Evolutionary conservation across 2,329 filamentous ascomycete genomes (phyloP).

Genomic region (Penicillium sp.): DNA sequence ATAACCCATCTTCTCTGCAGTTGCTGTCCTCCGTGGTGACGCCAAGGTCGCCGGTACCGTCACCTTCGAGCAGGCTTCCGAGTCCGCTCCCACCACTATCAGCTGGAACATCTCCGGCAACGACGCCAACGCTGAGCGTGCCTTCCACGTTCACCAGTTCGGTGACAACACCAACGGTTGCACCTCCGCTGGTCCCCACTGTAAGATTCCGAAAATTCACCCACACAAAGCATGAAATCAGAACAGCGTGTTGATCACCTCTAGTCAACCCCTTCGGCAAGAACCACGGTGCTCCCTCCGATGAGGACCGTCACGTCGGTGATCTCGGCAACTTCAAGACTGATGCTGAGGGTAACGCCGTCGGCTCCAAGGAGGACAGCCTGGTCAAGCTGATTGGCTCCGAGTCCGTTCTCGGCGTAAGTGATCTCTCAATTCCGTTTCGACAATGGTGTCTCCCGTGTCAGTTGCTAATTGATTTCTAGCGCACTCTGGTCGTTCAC

Average conservation of each 20-base stretch:
- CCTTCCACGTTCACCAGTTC: constrained; percentile 98
- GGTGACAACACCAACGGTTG: constrained; percentile 99
- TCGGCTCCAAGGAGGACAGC: constrained; percentile 77
- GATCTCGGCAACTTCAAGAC: constrained; percentile 98
- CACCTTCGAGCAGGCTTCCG: constrained; percentile 88
- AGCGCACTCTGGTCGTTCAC: constrained; percentile 95
- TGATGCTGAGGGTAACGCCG: constrained; percentile 85
- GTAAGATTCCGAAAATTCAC: constrained; percentile 55
- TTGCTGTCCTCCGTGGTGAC: constrained; percentile 97
- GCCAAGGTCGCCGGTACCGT: constrained; percentile 92
- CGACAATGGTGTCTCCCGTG: neutral
- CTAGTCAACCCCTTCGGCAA: constrained; percentile 94
- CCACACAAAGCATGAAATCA: neutral
- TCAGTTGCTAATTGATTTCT: constrained; percentile 18
- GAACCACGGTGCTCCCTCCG: constrained; percentile 83
- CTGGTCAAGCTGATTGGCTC: constrained; percentile 94
- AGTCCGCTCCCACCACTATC: constrained; percentile 80
- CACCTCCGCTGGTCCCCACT: constrained; percentile 97
- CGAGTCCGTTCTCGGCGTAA: constrained; percentile 89
- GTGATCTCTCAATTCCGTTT: constrained; percentile 22
- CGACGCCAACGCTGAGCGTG: constrained; percentile 93
- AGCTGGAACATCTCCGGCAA: constrained; percentile 90
- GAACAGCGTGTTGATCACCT: constrained; percentile 5
- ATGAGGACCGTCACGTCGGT: constrained; percentile 88
- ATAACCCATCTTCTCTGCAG: constrained; percentile 49